Percentiles rank a stretch among this genome's conserved stretches.
Conservation (phyloP, 2,329 filamentous ascomycete species). For the Phialemoniopsis sp. region DNA sequence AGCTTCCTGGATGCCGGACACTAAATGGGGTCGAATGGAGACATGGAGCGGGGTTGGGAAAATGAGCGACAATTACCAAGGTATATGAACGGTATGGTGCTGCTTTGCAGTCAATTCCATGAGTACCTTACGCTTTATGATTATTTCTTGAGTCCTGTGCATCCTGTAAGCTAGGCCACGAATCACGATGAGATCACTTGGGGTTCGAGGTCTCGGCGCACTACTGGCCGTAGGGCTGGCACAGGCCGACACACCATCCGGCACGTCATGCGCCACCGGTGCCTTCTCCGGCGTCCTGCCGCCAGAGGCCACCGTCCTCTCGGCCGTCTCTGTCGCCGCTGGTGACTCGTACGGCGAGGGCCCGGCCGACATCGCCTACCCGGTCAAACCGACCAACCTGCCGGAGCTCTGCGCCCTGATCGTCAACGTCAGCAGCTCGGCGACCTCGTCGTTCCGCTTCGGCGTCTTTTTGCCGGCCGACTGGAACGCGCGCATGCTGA, state of each 20-base stretch:
- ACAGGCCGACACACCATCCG: background rate
- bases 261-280: slow-evolving; percentile 1
- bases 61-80: no score
- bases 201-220: no score
- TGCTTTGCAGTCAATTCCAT: no score
- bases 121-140: no score
- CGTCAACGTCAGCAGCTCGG: slow-evolving; percentile 23
- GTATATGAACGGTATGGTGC: no score
- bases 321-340: slow-evolving; percentile 19
- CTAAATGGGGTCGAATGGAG: no score
- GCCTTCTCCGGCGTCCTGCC: slow-evolving; percentile 7
- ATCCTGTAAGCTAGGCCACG: no score
- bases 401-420: slow-evolving; percentile 34
- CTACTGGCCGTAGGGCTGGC: no score
- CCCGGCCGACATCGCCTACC: slow-evolving; percentile 23
- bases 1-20: no score
- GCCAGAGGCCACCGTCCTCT: slow-evolving; percentile 23
- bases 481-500: slow-evolving; percentile 30
- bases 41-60: no score
- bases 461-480: slow-evolving; percentile 28
- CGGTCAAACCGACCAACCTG: slow-evolving; percentile 27
- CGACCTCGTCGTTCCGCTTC: slow-evolving; percentile 27
- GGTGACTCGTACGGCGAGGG: slow-evolving; percentile 31
- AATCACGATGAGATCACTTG: no score
- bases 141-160: no score